These are phyloP conservation scores for Sisymbrium altissimum DNA, from an alignment of 345 rosid species.

Conservation along the genomic window DNA sequence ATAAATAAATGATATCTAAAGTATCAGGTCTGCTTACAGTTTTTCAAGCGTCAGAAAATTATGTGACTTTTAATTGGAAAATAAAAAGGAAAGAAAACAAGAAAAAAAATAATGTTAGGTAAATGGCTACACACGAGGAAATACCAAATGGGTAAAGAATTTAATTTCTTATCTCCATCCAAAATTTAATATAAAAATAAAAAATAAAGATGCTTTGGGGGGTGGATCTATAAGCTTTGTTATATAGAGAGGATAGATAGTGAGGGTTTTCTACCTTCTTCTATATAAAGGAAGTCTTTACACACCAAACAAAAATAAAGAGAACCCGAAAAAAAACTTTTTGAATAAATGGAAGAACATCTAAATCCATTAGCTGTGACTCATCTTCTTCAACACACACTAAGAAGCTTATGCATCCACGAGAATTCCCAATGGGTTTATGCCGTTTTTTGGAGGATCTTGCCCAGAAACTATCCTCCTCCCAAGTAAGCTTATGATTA, in stretches of 20 bases:
- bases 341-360: constrained; percentile 72
- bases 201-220: constrained; percentile 31
- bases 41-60: neutral
- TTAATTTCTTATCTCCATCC: constrained; percentile 4
- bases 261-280: constrained; percentile 46
- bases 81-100: neutral
- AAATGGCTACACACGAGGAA: constrained; percentile 12
- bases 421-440: constrained; percentile 95
- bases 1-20: neutral
- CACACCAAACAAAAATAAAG: neutral
- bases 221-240: constrained; percentile 35
- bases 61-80: neutral
- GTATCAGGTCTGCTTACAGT: neutral
- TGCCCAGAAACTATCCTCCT: constrained; percentile 97
- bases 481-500: constrained; percentile 68
- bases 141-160: constrained; percentile 8
- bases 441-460: constrained; percentile 99
- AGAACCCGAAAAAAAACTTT: neutral
- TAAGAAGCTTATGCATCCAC: constrained; percentile 85
- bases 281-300: constrained; percentile 39
- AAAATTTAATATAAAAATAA: neutral
- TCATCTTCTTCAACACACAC: constrained; percentile 97
- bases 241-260: constrained; percentile 54
- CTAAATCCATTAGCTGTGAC: constrained; percentile 77
- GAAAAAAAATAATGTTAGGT: neutral